Conservation (phyloP, 2,329 filamentous ascomycete genomes). For the Trichoderma endophyticum region DNA sequence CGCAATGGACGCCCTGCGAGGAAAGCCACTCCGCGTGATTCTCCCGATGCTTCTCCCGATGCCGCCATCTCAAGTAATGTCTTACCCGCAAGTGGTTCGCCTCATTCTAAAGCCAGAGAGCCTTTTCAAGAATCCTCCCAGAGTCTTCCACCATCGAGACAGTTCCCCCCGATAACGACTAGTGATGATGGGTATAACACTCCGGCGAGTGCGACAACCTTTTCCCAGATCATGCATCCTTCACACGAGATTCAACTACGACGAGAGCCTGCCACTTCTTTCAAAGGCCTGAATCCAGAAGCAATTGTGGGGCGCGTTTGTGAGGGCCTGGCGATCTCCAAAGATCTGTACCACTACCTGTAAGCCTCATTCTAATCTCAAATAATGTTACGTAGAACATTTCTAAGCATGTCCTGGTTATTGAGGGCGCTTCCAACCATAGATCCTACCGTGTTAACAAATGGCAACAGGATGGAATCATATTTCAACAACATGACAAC, state of each 20-base stretch:
- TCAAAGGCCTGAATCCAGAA: too few species aligned
- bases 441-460: not conserved
- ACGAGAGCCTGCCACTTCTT: too few species aligned
- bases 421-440: too few species aligned
- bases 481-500: slow-evolving; percentile 1
- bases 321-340: too few species aligned
- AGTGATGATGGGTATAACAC: not conserved
- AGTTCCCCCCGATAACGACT: not conserved
- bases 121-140: too few species aligned
- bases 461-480: not conserved
- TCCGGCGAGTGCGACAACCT: not conserved
- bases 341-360: too few species aligned
- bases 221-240: not conserved
- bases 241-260: not conserved
- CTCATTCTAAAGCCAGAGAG: too few species aligned
- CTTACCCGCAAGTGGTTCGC: not conserved
- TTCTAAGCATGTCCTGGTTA: too few species aligned
- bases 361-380: too few species aligned
- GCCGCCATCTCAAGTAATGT: not conserved
- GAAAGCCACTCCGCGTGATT: not conserved
- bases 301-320: too few species aligned
- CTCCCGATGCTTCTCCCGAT: not conserved
- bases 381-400: too few species aligned
- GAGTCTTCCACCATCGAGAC: too few species aligned
- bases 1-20: not conserved